Percentiles rank a stretch among this genome's conserved stretches.
These are phyloP conservation scores for Candida arabinofermentans DNA, from an alignment of 805 yeast genomes.

Conservation along the genomic window DNA sequence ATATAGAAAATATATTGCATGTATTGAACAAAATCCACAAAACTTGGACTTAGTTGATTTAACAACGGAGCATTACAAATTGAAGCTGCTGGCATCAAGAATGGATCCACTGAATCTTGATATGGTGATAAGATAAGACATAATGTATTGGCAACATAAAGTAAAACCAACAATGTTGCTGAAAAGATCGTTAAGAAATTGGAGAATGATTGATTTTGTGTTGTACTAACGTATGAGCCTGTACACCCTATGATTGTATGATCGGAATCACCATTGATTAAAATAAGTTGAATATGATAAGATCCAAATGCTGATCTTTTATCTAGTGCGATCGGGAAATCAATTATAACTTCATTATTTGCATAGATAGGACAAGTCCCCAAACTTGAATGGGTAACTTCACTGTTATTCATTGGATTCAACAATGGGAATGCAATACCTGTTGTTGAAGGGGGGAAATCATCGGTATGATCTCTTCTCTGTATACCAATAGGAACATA, in stretches of 20 bases:
- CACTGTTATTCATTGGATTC: neutral
- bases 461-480: constrained; percentile 4
- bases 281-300: constrained; percentile 37
- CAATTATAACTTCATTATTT: constrained; percentile 24
- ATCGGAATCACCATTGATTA: constrained; percentile 36
- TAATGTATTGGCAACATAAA: constrained; percentile 32
- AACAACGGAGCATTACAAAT: constrained; percentile 56
- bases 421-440: neutral
- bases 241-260: constrained; percentile 45
- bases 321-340: constrained; percentile 20
- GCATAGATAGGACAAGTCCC: constrained; percentile 28
- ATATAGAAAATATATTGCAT: constrained; percentile 57
- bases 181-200: constrained; percentile 37
- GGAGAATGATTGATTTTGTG: constrained; percentile 34
- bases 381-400: neutral
- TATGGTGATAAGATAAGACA: constrained; percentile 46
- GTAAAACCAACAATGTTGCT: constrained; percentile 37
- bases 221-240: constrained; percentile 46
- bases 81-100: constrained; percentile 49
- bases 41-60: constrained; percentile 52
- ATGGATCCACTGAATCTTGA: constrained; percentile 54
- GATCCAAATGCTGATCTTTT: constrained; percentile 39
- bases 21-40: constrained; percentile 45
- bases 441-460: neutral
- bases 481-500: constrained; percentile 15